Conservation (phyloP, 306 rosid genomes). For the Corylus americana region DNA sequence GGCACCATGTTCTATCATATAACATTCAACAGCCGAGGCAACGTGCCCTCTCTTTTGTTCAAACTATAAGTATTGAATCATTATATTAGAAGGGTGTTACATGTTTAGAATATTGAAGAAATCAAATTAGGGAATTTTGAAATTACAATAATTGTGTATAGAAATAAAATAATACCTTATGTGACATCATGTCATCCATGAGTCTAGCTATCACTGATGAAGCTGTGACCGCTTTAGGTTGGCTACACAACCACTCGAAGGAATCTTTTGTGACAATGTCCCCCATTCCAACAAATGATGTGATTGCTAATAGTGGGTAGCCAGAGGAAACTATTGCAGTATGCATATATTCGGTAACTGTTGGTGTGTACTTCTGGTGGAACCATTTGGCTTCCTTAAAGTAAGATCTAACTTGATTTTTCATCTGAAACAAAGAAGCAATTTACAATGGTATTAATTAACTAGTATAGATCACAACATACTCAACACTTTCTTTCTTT, state of each 20-base stretch:
- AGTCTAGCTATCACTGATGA: background rate
- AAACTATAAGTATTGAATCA: background rate
- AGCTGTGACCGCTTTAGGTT: slow-evolving; percentile 7
- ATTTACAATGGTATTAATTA: too few relatives aligned
- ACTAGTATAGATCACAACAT: too few relatives aligned
- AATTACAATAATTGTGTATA: background rate
- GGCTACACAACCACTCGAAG: slow-evolving; percentile 35
- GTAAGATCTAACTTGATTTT: slow-evolving; percentile 6
- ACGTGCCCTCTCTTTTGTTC: background rate
- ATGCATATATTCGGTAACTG: slow-evolving; percentile 33
- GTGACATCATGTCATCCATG: slow-evolving; percentile 33
- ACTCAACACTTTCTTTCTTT: too few relatives aligned
- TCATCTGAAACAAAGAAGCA: background rate
- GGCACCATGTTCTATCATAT: background rate
- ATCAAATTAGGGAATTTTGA: too few relatives aligned
- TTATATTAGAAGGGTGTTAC: slow-evolving; percentile 18
- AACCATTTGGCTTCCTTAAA: slow-evolving; percentile 42
- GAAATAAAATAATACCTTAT: slow-evolving; percentile 27
- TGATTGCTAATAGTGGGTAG: background rate
- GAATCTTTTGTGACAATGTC: slow-evolving; percentile 26
- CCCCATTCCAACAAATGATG: slow-evolving; percentile 23
- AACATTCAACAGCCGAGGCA: background rate
- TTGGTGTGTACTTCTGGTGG: slow-evolving; percentile 31
- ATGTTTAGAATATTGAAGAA: too few relatives aligned
- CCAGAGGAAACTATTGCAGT: slow-evolving; percentile 16